Percentiles rank a stretch among this genome's conserved stretches.
phyloP scores from a whole-genome alignment of 148 eudicot genomes.

The Fagopyrum esculentum region DNA sequence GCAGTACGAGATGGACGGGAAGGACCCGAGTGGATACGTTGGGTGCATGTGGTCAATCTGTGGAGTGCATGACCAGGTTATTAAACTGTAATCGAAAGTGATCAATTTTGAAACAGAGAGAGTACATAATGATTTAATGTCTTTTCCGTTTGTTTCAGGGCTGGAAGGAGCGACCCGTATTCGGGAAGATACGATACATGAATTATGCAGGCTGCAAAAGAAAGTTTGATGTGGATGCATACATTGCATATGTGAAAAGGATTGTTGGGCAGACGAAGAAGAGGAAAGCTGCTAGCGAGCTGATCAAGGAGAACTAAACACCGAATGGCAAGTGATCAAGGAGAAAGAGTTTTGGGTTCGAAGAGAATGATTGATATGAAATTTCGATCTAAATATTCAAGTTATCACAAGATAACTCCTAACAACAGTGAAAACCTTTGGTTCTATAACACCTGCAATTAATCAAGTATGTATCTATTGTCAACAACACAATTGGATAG shows the following conservation, averaged over 20 bases:
- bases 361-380: not conserved
- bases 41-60: constrained; percentile 99
- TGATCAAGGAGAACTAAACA: constrained; percentile 24
- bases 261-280: constrained; percentile 71
- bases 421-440: too few relatives aligned
- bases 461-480: too few relatives aligned
- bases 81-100: not conserved
- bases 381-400: not conserved
- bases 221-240: constrained; percentile 85
- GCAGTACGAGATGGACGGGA: constrained; percentile 92
- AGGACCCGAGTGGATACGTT: constrained; percentile 96
- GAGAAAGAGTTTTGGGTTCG: not conserved
- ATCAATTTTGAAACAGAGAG: not conserved
- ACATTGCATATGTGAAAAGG: constrained; percentile 70
- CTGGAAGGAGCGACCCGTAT: constrained; percentile 82
- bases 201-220: constrained; percentile 96
- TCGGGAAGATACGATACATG: constrained; percentile 96
- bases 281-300: constrained; percentile 57
- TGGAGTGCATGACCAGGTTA: constrained; percentile 95
- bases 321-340: not conserved
- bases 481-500: too few relatives aligned
- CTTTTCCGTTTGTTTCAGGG: constrained; percentile 39
- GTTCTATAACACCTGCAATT: too few relatives aligned
- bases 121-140: not conserved
- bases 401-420: too few relatives aligned